Evolutionary conservation across 352 stramenopile species (phyloP), one percentile per base, ranked within the genome.

Genomic region (Pythium monospermum): DNA sequence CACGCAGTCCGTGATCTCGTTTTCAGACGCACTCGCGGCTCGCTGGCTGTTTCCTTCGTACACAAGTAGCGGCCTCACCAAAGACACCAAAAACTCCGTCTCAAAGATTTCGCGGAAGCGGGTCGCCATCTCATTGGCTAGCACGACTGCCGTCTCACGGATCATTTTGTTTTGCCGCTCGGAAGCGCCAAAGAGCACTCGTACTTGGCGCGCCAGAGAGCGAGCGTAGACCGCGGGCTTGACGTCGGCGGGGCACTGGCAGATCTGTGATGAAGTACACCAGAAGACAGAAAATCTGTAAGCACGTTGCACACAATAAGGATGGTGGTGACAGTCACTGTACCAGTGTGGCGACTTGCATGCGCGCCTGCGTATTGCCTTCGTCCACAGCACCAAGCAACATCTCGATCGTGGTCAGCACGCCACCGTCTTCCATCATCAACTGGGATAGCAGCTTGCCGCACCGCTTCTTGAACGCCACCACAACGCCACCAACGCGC

Each of bases 401-500:
- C 69, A 91, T 87, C 46, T 94, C 84, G 46, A 94, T 87, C 4
- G 81, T 89, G 11, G 80, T 76, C 39, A 83, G 63, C 30, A 94
- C 83, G 19, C 84, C 83, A 19, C 82, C 81, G 18, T 83, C 59
- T 41, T 84, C 53, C 68, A 92, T 82, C 26, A 89, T 31, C 21
- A 90, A 61, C 11, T 69, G 59, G 4, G 79, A 79, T 18, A 94
- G 48, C 10, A 86, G 64, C 16, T 70, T 59, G 0, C 75, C 77
- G 53, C 81, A 92, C 13, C 67, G 68, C 27, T 66, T 57, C 49
- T 88, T 90, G 47, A 92, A 94, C 4, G 62, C 59, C 45, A 60
- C 37, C 25, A 74, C 35, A 32, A 49, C 59, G 5, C 30, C 56
- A 40, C 37, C 44, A 25, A 48, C 49, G n/a, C n/a, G n/a, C n/a